Conservation (phyloP, 164 flowering plant genomes). For the Nymphaea colorata region DNA sequence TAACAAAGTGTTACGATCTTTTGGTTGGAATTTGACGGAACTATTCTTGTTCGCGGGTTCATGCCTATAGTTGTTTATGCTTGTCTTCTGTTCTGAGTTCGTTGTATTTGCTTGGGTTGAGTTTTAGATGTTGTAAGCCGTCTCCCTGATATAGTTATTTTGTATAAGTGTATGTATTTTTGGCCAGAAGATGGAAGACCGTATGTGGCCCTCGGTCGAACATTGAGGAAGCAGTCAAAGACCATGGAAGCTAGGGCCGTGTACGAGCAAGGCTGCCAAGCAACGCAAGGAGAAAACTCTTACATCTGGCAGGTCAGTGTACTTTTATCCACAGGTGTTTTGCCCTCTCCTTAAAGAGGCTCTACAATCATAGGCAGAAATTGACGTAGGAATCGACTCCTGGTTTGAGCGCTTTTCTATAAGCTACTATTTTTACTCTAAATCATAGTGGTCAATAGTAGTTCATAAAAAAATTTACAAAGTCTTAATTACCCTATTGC, state of each 20-base stretch:
- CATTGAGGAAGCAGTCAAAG: conserved; percentile 53
- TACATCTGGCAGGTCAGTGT: conserved; percentile 84
- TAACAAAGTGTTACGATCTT: too few species aligned
- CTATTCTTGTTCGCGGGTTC: not conserved
- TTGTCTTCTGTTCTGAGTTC: not conserved
- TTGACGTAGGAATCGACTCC: not conserved
- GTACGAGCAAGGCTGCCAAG: conserved; percentile 85
- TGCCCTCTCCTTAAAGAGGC: not conserved
- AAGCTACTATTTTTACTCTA: not conserved
- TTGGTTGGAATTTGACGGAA: too few species aligned
- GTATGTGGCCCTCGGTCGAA: conserved; percentile 57
- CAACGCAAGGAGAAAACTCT: conserved; percentile 91
- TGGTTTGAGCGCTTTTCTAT: not conserved
- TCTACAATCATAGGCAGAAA: not conserved
- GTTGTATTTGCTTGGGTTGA: not conserved
- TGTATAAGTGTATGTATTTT: conserved; percentile 18
- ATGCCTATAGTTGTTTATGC: not conserved
- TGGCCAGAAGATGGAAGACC: conserved; percentile 90
- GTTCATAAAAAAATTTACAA: not conserved
- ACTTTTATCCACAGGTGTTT: not conserved
- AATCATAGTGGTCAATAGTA: not conserved
- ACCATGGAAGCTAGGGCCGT: conserved; percentile 56
- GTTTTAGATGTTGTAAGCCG: not conserved
- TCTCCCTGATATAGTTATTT: conserved; percentile 2
- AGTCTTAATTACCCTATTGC: not conserved